A percentile compares a stretch with the other conserved stretches of the same genome.
Evolutionary conservation across 176 grass and related monocot genomes (phyloP).

Genomic region (Cenchrus purpureus): DNA sequence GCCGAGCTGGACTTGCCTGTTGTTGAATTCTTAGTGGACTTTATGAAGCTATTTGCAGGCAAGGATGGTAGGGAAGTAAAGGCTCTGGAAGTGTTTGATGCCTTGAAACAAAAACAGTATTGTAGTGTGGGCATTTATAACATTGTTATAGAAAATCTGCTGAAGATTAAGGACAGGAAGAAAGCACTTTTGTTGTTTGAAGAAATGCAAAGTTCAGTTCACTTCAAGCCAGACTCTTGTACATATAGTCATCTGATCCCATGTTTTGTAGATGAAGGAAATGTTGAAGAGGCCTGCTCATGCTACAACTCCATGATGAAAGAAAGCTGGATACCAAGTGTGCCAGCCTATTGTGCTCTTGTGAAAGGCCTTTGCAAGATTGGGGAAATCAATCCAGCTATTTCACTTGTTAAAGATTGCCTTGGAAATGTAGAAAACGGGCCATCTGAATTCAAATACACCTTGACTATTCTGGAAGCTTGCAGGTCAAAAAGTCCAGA

Average conservation of each 20-base stretch:
- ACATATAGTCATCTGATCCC: slow-evolving; percentile 78
- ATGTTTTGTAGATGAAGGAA: slow-evolving; percentile 83
- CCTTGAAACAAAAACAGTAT: slow-evolving; percentile 62
- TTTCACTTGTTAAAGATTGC: slow-evolving; percentile 79
- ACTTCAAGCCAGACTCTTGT: slow-evolving; percentile 56
- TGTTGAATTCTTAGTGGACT: slow-evolving; percentile 59
- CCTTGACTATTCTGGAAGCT: slow-evolving; percentile 75
- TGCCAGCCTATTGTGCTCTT: slow-evolving; percentile 71
- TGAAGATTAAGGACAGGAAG: slow-evolving; percentile 70
- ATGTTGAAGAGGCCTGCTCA: slow-evolving; percentile 77
- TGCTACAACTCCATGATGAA: slow-evolving; percentile 83
- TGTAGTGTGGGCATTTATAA: slow-evolving; percentile 71
- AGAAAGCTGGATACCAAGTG: slow-evolving; percentile 63
- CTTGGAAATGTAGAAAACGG: slow-evolving; percentile 84
- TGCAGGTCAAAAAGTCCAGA: slow-evolving; percentile 75
- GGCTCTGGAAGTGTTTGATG: slow-evolving; percentile 63
- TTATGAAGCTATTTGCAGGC: slow-evolving; percentile 57
- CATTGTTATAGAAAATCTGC: slow-evolving; percentile 71
- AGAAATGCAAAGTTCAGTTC: slow-evolving; percentile 70
- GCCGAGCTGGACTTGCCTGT: slow-evolving; percentile 55
- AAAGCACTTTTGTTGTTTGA: slow-evolving; percentile 55
- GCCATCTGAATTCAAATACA: slow-evolving; percentile 94
- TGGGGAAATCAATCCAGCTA: slow-evolving; percentile 68
- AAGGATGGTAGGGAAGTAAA: slow-evolving; percentile 66
- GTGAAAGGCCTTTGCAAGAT: slow-evolving; percentile 85